Base-by-base conservation (phyloP, 495 filamentous ascomycete genomes). In the Xylaria telfairii region DNA sequence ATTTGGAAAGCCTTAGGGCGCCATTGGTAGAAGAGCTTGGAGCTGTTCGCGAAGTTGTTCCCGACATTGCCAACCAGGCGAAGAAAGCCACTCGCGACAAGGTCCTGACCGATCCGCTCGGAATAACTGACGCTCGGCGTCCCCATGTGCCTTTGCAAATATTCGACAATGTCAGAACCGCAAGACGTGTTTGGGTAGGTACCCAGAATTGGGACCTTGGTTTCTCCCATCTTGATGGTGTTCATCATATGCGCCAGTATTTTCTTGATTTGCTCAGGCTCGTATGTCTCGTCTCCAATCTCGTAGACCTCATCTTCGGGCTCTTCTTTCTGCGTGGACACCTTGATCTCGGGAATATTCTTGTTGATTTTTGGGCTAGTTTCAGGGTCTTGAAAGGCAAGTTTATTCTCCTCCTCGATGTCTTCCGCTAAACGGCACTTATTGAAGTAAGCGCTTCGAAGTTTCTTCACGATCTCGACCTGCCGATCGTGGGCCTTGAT, bases 11-110 rank as follows among this genome's bases (percentile, higher is more conserved):
- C 92, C 81, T 92, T 97, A 3, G 94, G 88, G 53, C 93, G 90
- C 96, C 96, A 99, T 79, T 99, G 96, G 79, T 98, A 99, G 77
- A 92, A 92, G 90, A 98, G 91, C 82, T 92, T 94, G 54, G 95
- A 95, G 83, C 94, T 98, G 82, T 99, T 99, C 70, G 95, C 94
- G 76, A 99, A 99, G 10, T 91, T 92, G 79, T 88, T 98, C 34
- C 96, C 96, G 67, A 99, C 95, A 77, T 92, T 96, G 60, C 96
- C 96, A 71, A 99, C 88, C 73, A 99, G 81, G 46, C 96, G 89
- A 67, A 99, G 84, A 77, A 97, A 97, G 39, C 96, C 96, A 76
- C 92, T 88, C 5, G 87, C 82, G 61, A 98, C 90, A 70, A 99
- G 85, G 78, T 99, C 96, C 81, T 98, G 96, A 9, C 96, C 96